Evolutionary conservation across 2,329 filamentous ascomycete genomes (phyloP).

Genomic region (Tolypocladium tundrense): DNA sequence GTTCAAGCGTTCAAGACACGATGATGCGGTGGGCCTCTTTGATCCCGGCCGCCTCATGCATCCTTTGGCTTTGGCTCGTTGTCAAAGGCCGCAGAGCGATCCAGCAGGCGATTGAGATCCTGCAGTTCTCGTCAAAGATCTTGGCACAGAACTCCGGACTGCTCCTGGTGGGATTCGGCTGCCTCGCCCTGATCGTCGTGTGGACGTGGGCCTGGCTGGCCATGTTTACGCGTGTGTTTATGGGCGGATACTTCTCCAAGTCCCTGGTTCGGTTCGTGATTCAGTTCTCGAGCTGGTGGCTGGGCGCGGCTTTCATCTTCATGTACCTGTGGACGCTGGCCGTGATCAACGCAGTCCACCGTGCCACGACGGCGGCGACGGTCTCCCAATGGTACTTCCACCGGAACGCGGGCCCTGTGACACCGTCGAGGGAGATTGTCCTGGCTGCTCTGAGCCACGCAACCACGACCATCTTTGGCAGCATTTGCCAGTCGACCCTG

Average conservation of each 20-base stretch:
- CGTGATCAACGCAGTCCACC: constrained; percentile 78
- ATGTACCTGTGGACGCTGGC: constrained; percentile 94
- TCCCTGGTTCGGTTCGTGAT: constrained; percentile 61
- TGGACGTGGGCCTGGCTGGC: constrained; percentile 96
- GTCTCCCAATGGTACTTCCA: constrained; percentile 99
- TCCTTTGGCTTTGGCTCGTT: constrained; percentile 76
- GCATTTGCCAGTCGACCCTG: constrained; percentile 79
- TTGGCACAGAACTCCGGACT: constrained; percentile 76
- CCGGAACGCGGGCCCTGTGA: constrained; percentile 67
- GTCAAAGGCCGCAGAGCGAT: constrained; percentile 72
- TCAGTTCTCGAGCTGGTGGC: constrained; percentile 84
- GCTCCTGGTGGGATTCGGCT: constrained; percentile 71
- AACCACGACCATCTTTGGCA: constrained; percentile 78
- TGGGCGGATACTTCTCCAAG: constrained; percentile 74
- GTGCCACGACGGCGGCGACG: constrained; percentile 84
- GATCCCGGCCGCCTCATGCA: constrained; percentile 61
- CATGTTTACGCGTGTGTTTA: constrained; percentile 93
- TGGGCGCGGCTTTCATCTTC: constrained; percentile 83
- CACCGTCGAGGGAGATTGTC: constrained; percentile 72
- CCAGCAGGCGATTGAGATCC: constrained; percentile 71
- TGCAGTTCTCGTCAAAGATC: constrained; percentile 87
- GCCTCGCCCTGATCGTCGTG: constrained; percentile 62
- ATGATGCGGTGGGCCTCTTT: constrained; percentile 82
- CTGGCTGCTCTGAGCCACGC: constrained; percentile 74
- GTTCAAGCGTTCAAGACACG: constrained; percentile 72